Evolutionary conservation across 2,329 filamentous ascomycete genomes (phyloP), one percentile per base, ranked within the genome.

Genomic region (Pseudocercospora macadamiae): DNA sequence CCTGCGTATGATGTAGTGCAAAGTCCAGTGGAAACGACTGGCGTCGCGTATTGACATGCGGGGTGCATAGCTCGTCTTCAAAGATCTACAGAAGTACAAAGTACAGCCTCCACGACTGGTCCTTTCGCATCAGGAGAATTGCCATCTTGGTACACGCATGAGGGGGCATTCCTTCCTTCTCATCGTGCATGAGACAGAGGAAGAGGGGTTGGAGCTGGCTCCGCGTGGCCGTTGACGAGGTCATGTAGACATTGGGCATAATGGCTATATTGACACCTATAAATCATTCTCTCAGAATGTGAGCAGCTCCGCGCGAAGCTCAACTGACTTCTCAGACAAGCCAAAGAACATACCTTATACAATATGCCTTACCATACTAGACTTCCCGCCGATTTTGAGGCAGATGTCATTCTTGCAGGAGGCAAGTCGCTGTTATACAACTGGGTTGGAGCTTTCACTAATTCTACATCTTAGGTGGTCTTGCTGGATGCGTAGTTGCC

Each of bases 401-500:
- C 56, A 0, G 63, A 65, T 42, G 63, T 65, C 9, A 65, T 65
- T 30, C 55, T 65, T 25, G 63, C 63, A 19, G 63, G 63, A 55
- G 63, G 62, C 49, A 54, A 23, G 54, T 47, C 7, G 10, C 30
- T 14, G 16, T 8, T 18, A 4, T n/a, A 14, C 2, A 4, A 28
- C 9, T 25, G 2, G n/a, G 18, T 14, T 18, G 2, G 8, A 26
- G n/a, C n/a, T 14, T 3, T n/a, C 18, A 28, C 51, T 63, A 28
- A 63, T 28, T 8, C 16, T 16, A 2, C 9, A 9, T 37, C n/a
- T 56, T 54, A 76, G 79, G 80, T 54, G 80, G 80, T 12, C 75
- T 79, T 3, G 77, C 80, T 37, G 80, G 78, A 18, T 80, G 80
- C 62, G 75, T 82, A 21, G 71, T 82, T 30, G 81, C 82, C 14